phyloP scores from a whole-genome alignment of 2,329 filamentous ascomycete species.

The Davidsoniella virescens region DNA sequence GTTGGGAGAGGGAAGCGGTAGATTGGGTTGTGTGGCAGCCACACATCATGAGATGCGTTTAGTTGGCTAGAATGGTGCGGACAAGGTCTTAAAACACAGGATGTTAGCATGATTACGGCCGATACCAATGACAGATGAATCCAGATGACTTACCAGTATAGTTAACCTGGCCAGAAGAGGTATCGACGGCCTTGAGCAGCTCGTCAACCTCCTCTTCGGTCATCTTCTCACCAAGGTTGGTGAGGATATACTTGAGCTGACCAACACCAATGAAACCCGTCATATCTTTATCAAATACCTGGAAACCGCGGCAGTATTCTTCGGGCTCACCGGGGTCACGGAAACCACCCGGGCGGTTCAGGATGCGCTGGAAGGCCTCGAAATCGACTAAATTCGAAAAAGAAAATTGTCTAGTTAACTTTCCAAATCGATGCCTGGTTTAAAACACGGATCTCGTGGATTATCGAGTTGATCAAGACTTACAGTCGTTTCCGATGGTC shows the following conservation, averaged over 20 bases:
- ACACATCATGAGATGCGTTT: constrained; percentile 17
- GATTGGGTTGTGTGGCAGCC: background rate
- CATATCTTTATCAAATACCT: constrained; percentile 99
- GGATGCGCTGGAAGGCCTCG: constrained; percentile 87
- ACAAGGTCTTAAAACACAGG: constrained; percentile 48
- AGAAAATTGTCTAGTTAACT: background rate
- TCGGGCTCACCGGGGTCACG: constrained; percentile 94
- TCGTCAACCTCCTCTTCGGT: constrained; percentile 97
- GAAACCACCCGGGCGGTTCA: constrained; percentile 96
- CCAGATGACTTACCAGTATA: constrained; percentile 62
- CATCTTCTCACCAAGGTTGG: constrained; percentile 98
- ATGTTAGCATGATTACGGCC: background rate
- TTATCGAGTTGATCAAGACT: constrained; percentile 25
- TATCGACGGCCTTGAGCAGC: constrained; percentile 94
- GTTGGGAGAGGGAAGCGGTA: background rate
- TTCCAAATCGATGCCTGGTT: background rate
- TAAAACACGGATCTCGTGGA: too few relatives aligned
- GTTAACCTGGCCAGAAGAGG: constrained; percentile 90
- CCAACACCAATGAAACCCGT: constrained; percentile 95
- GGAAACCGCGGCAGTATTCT: constrained; percentile 96
- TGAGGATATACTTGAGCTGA: constrained; percentile 94
- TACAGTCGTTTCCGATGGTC: constrained; percentile 78
- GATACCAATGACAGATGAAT: background rate
- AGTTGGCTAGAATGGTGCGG: constrained; percentile 75
- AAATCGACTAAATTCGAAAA: constrained; percentile 60